Conservation (phyloP, 2,329 filamentous ascomycete species). For the Monilinia polystroma region DNA sequence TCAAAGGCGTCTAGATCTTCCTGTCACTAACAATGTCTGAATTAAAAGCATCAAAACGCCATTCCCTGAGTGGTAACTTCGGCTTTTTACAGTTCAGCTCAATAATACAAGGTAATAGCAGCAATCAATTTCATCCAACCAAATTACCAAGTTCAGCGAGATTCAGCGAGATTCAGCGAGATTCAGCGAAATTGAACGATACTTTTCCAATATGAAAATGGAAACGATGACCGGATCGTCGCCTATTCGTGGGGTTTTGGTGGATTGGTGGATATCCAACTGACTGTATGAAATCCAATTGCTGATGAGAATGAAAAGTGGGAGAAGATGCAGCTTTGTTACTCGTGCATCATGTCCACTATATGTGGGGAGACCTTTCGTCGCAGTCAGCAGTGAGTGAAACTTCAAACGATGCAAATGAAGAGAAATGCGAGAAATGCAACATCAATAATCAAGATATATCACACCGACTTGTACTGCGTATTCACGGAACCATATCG, state of each 20-base stretch:
- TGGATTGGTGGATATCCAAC: conserved; percentile 9
- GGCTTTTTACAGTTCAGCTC: conserved; percentile 18
- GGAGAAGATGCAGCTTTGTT: conserved; percentile 12
- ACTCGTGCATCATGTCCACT: conserved; percentile 12
- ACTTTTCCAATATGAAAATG: conserved; percentile 11
- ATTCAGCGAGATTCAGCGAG: background rate
- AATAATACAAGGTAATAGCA: conserved; percentile 8
- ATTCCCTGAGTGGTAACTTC: conserved; percentile 2
- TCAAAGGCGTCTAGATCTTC: background rate
- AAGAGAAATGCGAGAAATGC: background rate
- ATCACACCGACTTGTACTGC: conserved; percentile 4
- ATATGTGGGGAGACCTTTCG: conserved; percentile 15
- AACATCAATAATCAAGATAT: conserved; percentile 12
- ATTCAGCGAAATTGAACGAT: conserved; percentile 13
- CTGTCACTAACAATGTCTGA: conserved; percentile 6
- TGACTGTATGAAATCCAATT: background rate
- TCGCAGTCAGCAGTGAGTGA: conserved; percentile 15
- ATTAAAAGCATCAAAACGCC: background rate
- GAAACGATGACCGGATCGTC: conserved; percentile 20
- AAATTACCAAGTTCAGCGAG: conserved; percentile 8
- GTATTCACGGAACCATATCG: background rate
- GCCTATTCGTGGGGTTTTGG: conserved; percentile 23
- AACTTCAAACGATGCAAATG: conserved; percentile 1
- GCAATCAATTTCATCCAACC: conserved; percentile 11
- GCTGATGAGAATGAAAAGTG: conserved; percentile 6